Conservation (phyloP, 805 yeast genomes). For the Lachancea kluyveri region DNA sequence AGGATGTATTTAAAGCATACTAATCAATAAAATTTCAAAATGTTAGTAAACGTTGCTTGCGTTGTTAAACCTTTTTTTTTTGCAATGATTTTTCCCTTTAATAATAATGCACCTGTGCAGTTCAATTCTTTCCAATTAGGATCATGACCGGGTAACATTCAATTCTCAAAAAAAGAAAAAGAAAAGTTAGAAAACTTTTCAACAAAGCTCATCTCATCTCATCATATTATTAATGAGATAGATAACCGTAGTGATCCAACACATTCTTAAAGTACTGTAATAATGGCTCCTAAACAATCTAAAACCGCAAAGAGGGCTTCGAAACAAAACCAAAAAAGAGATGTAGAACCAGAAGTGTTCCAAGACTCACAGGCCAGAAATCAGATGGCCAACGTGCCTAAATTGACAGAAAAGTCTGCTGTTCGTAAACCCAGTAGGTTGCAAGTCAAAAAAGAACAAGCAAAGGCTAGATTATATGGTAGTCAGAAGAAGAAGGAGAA, state of each 20-base stretch:
- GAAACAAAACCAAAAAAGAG: constrained; percentile 47
- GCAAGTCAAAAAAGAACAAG: constrained; percentile 60
- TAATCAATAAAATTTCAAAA: too few relatives aligned
- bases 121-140: too few relatives aligned
- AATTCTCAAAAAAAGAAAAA: background rate
- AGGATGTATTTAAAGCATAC: too few relatives aligned
- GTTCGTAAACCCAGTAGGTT: constrained; percentile 43
- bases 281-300: constrained; percentile 59
- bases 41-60: too few relatives aligned
- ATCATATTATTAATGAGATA: background rate
- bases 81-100: too few relatives aligned
- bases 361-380: constrained; percentile 67
- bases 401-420: constrained; percentile 52
- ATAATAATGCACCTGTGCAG: too few relatives aligned
- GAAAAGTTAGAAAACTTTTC: constrained; percentile 5
- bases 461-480: constrained; percentile 61
- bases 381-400: constrained; percentile 46
- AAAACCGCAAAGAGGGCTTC: constrained; percentile 51
- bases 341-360: constrained; percentile 59
- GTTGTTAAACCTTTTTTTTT: too few relatives aligned
- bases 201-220: constrained; percentile 7
- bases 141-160: too few relatives aligned
- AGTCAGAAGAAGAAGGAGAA: constrained; percentile 44
- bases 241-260: too few relatives aligned
- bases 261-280: too few relatives aligned